These are phyloP conservation scores for Kalmusia sp. DNA, from an alignment of 2,329 filamentous ascomycete species.

Conservation along the genomic window DNA sequence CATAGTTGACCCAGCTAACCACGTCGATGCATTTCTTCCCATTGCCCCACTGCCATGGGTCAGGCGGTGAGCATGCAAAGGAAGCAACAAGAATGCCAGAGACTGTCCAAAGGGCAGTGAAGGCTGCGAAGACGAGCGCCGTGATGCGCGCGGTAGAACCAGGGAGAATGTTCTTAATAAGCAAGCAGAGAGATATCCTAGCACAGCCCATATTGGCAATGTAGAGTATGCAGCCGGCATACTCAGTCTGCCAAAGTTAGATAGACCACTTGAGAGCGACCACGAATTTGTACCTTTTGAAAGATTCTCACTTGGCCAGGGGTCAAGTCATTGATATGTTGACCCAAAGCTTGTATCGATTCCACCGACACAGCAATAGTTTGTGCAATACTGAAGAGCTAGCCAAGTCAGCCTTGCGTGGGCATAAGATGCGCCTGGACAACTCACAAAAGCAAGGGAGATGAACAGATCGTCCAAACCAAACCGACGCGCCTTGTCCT, in stretches of 20 bases:
- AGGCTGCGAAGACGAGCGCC: slow-evolving; percentile 22
- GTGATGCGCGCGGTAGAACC: slow-evolving; percentile 23
- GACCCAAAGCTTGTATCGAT: slow-evolving; percentile 26
- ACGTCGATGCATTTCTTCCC: slow-evolving; percentile 28
- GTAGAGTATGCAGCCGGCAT: slow-evolving; percentile 33
- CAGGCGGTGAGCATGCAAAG: slow-evolving; percentile 32
- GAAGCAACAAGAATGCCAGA: slow-evolving; percentile 31
- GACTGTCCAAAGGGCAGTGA: slow-evolving; percentile 33
- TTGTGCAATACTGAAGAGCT: slow-evolving; percentile 39
- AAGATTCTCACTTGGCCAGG: slow-evolving; percentile 18
- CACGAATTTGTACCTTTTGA: slow-evolving; percentile 26
- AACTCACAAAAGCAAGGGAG: slow-evolving; percentile 32
- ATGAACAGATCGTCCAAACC: slow-evolving; percentile 34
- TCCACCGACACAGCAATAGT: slow-evolving; percentile 34
- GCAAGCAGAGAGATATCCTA: slow-evolving; percentile 31
- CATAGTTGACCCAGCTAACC: slow-evolving; percentile 35
- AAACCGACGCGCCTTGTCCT: slow-evolving; percentile 21
- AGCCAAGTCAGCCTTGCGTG: slow-evolving; percentile 7
- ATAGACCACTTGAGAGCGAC: not conserved
- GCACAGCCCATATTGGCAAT: slow-evolving; percentile 40
- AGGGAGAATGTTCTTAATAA: slow-evolving; percentile 33
- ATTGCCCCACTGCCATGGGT: slow-evolving; percentile 24
- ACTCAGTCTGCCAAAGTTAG: slow-evolving; percentile 30
- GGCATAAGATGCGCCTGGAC: not conserved
- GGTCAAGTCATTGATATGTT: slow-evolving; percentile 18